Evolutionary conservation across 768 basidiomycete genomes (phyloP).

Genomic region (Mycena galericulata): DNA sequence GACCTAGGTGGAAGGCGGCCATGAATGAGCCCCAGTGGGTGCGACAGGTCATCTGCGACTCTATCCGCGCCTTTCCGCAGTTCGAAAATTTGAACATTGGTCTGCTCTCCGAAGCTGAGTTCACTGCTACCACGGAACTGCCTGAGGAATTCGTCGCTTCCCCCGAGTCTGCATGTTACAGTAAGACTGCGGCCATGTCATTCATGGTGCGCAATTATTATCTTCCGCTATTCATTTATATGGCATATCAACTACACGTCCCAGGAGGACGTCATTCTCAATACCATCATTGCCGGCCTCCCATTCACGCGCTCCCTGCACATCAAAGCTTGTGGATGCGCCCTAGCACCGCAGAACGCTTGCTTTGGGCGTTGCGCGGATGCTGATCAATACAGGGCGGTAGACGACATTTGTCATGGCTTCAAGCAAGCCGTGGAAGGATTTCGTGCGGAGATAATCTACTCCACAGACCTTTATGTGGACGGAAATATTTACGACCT

Average conservation of each 20-base stretch:
- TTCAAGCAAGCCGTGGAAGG: too few relatives aligned
- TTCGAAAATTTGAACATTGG: background rate
- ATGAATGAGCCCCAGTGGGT: background rate
- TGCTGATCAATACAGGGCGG: too few relatives aligned
- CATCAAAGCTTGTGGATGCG: too few relatives aligned
- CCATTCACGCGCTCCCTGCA: background rate
- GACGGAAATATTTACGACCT: too few relatives aligned
- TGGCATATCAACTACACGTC: background rate
- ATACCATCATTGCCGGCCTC: conserved; percentile 1
- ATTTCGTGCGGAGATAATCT: too few relatives aligned
- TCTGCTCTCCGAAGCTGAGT: background rate
- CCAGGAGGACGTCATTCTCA: background rate
- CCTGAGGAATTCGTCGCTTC: background rate
- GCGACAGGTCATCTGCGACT: conserved; percentile 5
- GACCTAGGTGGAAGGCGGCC: background rate
- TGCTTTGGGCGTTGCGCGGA: too few relatives aligned
- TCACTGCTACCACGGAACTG: background rate
- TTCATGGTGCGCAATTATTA: background rate
- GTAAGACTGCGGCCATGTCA: background rate
- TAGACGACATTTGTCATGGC: too few relatives aligned
- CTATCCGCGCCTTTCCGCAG: conserved; percentile 2
- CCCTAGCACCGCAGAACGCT: too few relatives aligned
- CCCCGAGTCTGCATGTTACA: background rate
- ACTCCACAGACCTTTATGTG: too few relatives aligned
- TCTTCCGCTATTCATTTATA: conserved; percentile 2